Evolutionary conservation across 2,329 filamentous ascomycete species (phyloP), one percentile per base, ranked within the genome.

Genomic region (Pleurostoma richardsiae): DNA sequence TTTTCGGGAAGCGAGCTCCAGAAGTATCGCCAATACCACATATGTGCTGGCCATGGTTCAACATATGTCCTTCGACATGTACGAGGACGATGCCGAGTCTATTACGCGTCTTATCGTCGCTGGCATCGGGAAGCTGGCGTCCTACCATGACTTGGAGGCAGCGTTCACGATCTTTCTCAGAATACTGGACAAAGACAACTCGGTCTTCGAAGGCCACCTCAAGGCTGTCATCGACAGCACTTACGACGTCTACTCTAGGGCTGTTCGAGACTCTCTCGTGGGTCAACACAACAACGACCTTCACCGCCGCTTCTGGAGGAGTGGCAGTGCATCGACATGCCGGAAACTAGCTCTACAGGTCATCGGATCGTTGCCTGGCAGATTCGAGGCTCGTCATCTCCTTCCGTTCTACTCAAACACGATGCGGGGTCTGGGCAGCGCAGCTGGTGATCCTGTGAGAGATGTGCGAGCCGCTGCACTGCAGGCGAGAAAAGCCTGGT

Each of bases 371-470:
- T 60, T 82, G 41, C 75, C 78, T 3, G 57, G 55, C 19, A 66
- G 68, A 52, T 77, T 74, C 52, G 77, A 80, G 48, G 64, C 72
- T 8, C 62, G 69, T 5, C 60, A 72, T 41, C 56, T 80, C 26
- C 53, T 77, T 42, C 63, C 71, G 0, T 67, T 72, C 52, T 68
- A 68, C 40, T 66, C 67, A 29, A 63, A 62, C 44, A 67, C 79
- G 40, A 65, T 72, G 49, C 65, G 73, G 4, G 68, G 76, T 44
- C 55, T 82, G 49, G 70, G 72, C 2, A 54, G 65, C 6, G 76
- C 77, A 1, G 79, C 77, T 43, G 79, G 78, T 2, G 77, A 82
- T 52, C 59, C 64, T 5, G 72, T 79, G 6, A 66, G 79, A 40
- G 76, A 77, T 49, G 67, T 81, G 40, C 68, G 79, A 41, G 71